These are phyloP conservation scores for Auricularia heimuer DNA, from an alignment of 768 basidiomycete genomes.

Conservation along the genomic window DNA sequence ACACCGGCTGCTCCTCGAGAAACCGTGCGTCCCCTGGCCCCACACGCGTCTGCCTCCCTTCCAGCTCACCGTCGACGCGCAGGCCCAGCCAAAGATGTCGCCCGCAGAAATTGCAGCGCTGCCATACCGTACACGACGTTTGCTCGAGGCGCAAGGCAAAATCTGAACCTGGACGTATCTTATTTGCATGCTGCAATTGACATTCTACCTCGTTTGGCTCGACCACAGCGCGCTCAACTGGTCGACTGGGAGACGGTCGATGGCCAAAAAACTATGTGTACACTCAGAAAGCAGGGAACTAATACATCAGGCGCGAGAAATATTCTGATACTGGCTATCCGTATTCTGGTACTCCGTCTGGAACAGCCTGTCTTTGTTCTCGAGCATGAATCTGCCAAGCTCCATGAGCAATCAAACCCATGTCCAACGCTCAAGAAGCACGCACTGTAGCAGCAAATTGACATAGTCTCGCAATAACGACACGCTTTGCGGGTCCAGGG, in stretches of 20 bases:
- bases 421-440: constrained; percentile 6
- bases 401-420: not conserved
- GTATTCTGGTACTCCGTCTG: constrained; percentile 70
- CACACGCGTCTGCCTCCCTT: not conserved
- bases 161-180: not conserved
- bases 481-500: constrained; percentile 85
- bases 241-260: not conserved
- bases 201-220: not conserved
- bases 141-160: not conserved
- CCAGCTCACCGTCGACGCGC: not conserved
- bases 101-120: not conserved
- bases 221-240: not conserved
- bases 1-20: not conserved
- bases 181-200: not conserved
- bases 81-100: not conserved
- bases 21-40: not conserved
- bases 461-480: constrained; percentile 78
- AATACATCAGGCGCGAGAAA: constrained; percentile 52
- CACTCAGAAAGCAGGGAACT: not conserved
- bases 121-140: not conserved
- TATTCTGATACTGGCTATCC: constrained; percentile 69
- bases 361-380: constrained; percentile 65
- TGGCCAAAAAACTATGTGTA: not conserved
- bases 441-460: constrained; percentile 75
- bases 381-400: constrained; percentile 59